phyloP scores from a whole-genome alignment of 345 rosid species.

The Eucalyptus brandiana region DNA sequence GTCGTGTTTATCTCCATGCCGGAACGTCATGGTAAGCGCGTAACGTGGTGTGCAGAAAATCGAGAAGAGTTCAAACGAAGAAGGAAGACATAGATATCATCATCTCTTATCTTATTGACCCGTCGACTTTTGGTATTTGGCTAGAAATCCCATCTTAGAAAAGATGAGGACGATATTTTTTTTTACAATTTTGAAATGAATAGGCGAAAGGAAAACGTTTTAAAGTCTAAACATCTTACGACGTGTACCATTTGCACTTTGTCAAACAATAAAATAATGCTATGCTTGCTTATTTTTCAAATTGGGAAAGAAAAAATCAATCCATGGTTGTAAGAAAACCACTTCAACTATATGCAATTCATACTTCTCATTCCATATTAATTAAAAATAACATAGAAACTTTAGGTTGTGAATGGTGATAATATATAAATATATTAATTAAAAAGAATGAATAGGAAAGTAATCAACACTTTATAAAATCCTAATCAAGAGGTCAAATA shows the following conservation, averaged over 20 bases:
- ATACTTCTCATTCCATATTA: not conserved
- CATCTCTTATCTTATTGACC: not conserved
- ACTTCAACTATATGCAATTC: not conserved
- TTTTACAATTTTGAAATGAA: not conserved
- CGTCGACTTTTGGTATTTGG: not conserved
- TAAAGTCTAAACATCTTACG: not conserved
- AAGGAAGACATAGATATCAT: not conserved
- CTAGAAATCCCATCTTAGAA: accelerated
- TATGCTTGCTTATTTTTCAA: not conserved
- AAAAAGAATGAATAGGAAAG: not conserved
- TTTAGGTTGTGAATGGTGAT: not conserved
- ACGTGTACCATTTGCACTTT: not conserved
- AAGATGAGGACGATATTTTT: not conserved
- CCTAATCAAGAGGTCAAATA: not conserved
- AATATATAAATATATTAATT: not conserved
- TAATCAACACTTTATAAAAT: not conserved
- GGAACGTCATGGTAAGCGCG: not conserved
- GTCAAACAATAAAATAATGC: not conserved
- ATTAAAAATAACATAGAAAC: not conserved
- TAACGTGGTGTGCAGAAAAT: not conserved
- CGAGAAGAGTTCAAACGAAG: not conserved
- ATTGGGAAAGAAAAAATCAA: not conserved
- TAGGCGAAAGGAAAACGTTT: not conserved
- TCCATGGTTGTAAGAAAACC: not conserved
- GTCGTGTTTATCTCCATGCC: not conserved